Percentiles rank a stretch among this genome's conserved stretches.
Conservation (phyloP, 2,329 filamentous ascomycete species). For the Trichoderma sp. region DNA sequence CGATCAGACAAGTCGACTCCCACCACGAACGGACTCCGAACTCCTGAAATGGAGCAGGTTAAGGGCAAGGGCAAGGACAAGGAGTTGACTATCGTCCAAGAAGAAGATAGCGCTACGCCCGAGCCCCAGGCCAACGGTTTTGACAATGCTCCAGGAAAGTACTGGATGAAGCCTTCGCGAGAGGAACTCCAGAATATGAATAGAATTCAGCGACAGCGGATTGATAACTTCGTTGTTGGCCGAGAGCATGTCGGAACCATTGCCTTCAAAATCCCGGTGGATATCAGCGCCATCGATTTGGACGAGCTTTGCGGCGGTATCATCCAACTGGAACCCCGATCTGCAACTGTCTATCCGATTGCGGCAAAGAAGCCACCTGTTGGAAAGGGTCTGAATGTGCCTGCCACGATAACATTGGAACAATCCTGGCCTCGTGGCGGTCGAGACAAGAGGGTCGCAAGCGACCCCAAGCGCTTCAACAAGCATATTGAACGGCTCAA, state of each 20-base stretch:
- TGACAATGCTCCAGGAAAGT: constrained; percentile 63
- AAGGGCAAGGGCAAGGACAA: constrained; percentile 73
- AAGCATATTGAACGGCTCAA: constrained; percentile 83
- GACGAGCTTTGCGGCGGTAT: constrained; percentile 77
- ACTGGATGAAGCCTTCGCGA: constrained; percentile 79
- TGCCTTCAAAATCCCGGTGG: constrained; percentile 75
- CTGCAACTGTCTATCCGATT: constrained; percentile 82
- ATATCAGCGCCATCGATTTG: constrained; percentile 74
- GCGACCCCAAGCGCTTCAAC: constrained; percentile 61
- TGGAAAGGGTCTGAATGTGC: constrained; percentile 89
- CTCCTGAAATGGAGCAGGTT: constrained; percentile 67
- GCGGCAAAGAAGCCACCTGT: constrained; percentile 73
- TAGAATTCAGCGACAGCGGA: constrained; percentile 70
- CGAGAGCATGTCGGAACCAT: constrained; percentile 78
- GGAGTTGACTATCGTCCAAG: constrained; percentile 74
- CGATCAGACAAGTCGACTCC: constrained; percentile 53
- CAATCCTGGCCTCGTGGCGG: constrained; percentile 82
- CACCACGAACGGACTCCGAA: constrained; percentile 33
- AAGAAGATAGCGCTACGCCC: constrained; percentile 52
- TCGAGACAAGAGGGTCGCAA: constrained; percentile 53
- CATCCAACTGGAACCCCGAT: constrained; percentile 71
- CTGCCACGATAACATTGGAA: constrained; percentile 79
- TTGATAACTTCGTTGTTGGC: constrained; percentile 76
- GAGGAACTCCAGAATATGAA: constrained; percentile 77
- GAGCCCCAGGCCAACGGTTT: constrained; percentile 28